Evolutionary conservation across 306 rosid species (phyloP).

Genomic region (Lupinus albus): DNA sequence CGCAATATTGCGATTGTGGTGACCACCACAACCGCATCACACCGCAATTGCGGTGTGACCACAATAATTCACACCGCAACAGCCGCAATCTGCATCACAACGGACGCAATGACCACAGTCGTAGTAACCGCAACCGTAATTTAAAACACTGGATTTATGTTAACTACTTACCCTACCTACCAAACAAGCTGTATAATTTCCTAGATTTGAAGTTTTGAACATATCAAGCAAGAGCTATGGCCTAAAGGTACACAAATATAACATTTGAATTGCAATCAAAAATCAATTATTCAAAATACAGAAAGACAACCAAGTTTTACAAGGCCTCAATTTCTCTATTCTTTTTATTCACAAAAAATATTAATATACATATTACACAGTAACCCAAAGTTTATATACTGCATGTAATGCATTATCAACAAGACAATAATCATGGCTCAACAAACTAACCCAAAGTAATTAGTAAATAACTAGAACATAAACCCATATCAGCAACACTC

Average conservation of each 20-base stretch:
- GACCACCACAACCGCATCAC: too few species aligned
- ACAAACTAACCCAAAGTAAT: conserved; percentile 21
- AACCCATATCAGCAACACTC: background rate
- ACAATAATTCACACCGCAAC: too few species aligned
- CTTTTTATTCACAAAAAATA: background rate
- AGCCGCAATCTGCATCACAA: too few species aligned
- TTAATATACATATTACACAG: background rate
- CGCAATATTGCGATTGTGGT: too few species aligned
- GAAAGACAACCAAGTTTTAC: background rate
- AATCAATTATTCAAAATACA: conserved; percentile 26
- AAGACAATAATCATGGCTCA: conserved; percentile 30
- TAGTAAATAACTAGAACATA: background rate
- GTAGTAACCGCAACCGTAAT: too few species aligned
- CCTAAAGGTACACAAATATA: background rate
- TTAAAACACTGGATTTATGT: too few species aligned
- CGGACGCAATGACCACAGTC: too few species aligned
- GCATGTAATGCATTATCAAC: conserved; percentile 19
- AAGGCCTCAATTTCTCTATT: conserved; percentile 11
- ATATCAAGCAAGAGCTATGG: conserved; percentile 24
- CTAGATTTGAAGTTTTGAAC: conserved; percentile 10
- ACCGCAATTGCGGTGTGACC: too few species aligned
- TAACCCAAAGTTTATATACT: background rate
- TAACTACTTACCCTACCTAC: conserved; percentile 2
- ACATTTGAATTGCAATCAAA: conserved; percentile 19
- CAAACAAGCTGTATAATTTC: background rate